Conservation (phyloP, 1,284 basidiomycete genomes). For the Bjerkandera adusta region DNA sequence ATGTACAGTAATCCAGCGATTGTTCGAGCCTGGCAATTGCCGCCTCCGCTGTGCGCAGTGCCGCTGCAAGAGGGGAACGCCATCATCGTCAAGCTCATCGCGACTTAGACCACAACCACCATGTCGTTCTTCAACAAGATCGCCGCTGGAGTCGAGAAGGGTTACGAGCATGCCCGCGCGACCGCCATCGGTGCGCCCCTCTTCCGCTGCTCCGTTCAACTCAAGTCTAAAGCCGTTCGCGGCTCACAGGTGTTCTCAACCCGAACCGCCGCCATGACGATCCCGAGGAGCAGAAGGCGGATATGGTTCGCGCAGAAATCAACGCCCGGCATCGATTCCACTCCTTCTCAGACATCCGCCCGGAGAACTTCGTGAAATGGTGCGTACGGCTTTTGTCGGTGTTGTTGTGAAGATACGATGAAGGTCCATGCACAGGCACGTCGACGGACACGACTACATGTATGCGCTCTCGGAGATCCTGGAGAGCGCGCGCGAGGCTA, state of each 20-base stretch:
- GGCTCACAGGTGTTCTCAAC: slow-evolving; percentile 46
- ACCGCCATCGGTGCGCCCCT: slow-evolving; percentile 30
- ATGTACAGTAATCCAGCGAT: too few relatives aligned
- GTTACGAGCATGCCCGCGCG: slow-evolving; percentile 19
- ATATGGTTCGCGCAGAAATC: slow-evolving; percentile 68
- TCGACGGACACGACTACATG: slow-evolving; percentile 93
- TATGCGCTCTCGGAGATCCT: slow-evolving; percentile 90
- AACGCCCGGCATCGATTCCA: slow-evolving; percentile 79
- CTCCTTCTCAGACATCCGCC: slow-evolving; percentile 76
- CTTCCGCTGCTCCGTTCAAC: not conserved
- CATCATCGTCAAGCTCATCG: too few relatives aligned
- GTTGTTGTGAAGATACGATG: not conserved
- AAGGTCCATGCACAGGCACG: slow-evolving; percentile 56
- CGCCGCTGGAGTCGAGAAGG: slow-evolving; percentile 18
- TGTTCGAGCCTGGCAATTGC: too few relatives aligned
- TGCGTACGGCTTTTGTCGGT: slow-evolving; percentile 29
- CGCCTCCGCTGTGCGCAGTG: too few relatives aligned
- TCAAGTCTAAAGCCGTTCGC: slow-evolving; percentile 1
- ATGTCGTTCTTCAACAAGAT: slow-evolving; percentile 23
- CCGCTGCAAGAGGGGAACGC: too few relatives aligned
- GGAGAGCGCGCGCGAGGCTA: slow-evolving; percentile 71
- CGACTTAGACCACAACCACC: slow-evolving; percentile 22
- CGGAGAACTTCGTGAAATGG: slow-evolving; percentile 84
- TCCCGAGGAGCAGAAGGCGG: slow-evolving; percentile 64
- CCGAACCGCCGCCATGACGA: slow-evolving; percentile 81